Conservation (phyloP, 1,284 basidiomycete species). For the Crucibulum parvulum region DNA sequence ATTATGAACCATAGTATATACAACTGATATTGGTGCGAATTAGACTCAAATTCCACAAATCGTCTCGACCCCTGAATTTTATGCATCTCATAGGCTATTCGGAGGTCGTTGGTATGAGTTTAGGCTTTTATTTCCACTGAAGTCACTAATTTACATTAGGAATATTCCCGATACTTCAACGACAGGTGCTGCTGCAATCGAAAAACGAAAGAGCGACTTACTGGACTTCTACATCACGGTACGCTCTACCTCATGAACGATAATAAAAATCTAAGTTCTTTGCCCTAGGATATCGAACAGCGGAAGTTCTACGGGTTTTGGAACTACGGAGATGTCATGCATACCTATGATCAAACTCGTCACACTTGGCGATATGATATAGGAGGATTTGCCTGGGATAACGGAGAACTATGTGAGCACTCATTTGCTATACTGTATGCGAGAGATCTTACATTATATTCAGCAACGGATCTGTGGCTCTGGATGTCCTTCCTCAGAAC, state of each 20-base stretch:
- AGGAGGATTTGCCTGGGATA: constrained; percentile 49
- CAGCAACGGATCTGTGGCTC: constrained; percentile 49
- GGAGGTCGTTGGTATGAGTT: constrained; percentile 41
- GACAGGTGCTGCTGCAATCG: constrained; percentile 37
- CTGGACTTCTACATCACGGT: constrained; percentile 49
- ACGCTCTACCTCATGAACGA: constrained; percentile 2
- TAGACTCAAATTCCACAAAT: constrained; percentile 42
- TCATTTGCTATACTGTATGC: not conserved
- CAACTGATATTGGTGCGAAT: not conserved
- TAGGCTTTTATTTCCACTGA: not conserved
- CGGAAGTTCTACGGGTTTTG: constrained; percentile 50
- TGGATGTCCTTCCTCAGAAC: constrained; percentile 53
- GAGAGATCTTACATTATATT: not conserved
- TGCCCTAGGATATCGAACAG: constrained; percentile 42
- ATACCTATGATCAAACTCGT: constrained; percentile 48
- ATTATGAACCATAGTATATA: not conserved
- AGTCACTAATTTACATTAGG: constrained; percentile 15
- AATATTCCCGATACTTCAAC: constrained; percentile 39
- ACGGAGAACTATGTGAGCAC: constrained; percentile 41
- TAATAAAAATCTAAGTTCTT: not conserved
- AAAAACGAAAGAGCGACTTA: constrained; percentile 43
- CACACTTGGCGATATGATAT: constrained; percentile 53
- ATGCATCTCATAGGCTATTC: constrained; percentile 43
- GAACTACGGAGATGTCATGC: constrained; percentile 52
- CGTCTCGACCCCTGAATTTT: constrained; percentile 42